Conservation (phyloP, 2,329 filamentous ascomycete species). For the Trichoderma brevicompactum region DNA sequence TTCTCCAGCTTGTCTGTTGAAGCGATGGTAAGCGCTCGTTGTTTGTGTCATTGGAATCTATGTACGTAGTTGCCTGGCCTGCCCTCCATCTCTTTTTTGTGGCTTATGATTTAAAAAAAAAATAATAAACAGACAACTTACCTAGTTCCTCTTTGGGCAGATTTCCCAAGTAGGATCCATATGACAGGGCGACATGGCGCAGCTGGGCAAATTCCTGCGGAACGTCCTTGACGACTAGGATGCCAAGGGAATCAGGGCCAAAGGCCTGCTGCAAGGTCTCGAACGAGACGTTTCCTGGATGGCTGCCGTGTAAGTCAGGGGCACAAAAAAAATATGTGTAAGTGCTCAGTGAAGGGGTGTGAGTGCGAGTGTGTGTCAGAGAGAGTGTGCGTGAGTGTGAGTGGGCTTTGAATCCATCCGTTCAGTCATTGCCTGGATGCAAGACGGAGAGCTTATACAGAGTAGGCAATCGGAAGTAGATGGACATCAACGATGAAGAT, state of each 20-base stretch:
- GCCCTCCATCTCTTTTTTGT: not conserved
- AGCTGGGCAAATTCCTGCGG: slow-evolving; percentile 72
- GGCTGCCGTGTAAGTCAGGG: slow-evolving; percentile 8
- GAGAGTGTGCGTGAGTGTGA: not conserved
- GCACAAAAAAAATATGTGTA: not conserved
- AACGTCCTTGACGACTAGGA: slow-evolving; percentile 89
- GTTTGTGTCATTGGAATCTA: slow-evolving; percentile 1
- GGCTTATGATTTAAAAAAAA: not conserved
- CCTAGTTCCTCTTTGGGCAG: slow-evolving; percentile 73
- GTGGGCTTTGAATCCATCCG: slow-evolving; percentile 1
- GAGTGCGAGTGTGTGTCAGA: not conserved
- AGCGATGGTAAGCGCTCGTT: slow-evolving; percentile 4
- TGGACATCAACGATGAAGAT: not conserved
- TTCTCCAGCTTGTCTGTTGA: slow-evolving; percentile 60
- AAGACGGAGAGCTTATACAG: not conserved
- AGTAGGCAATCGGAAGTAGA: slow-evolving; percentile 14
- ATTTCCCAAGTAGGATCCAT: slow-evolving; percentile 86
- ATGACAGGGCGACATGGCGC: slow-evolving; percentile 76
- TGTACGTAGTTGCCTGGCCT: not conserved
- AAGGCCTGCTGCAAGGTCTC: slow-evolving; percentile 77
- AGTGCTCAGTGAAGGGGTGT: not conserved
- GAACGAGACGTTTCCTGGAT: slow-evolving; percentile 67
- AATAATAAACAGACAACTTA: slow-evolving; percentile 43
- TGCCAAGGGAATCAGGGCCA: slow-evolving; percentile 86
- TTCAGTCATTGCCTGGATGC: not conserved